These are phyloP conservation scores for Apiotrichum sp. DNA, from an alignment of 1,284 basidiomycete genomes.

Conservation along the genomic window DNA sequence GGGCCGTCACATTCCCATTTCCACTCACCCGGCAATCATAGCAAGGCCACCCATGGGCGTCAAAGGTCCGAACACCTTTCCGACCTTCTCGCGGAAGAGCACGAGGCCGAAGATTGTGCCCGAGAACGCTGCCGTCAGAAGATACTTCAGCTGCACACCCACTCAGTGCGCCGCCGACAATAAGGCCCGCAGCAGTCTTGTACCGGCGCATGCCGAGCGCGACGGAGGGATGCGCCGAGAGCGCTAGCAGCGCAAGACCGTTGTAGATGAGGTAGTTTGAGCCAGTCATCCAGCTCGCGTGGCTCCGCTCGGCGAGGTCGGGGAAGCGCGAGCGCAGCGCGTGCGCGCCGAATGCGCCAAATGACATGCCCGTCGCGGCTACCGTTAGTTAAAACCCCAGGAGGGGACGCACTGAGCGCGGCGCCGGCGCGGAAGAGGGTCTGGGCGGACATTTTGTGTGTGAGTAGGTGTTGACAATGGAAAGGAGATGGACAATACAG, in stretches of 20 bases:
- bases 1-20: background rate
- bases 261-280: conserved; percentile 56
- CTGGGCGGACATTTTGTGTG: conserved; percentile 12
- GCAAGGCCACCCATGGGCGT: conserved; percentile 67
- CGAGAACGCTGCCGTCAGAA: conserved; percentile 54
- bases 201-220: conserved; percentile 48
- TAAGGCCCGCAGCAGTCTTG: conserved; percentile 62
- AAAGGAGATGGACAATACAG: too few relatives aligned
- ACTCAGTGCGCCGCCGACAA: conserved; percentile 56
- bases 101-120: conserved; percentile 64
- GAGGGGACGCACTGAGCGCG: conserved; percentile 25
- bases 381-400: background rate
- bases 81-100: conserved; percentile 55
- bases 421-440: conserved; percentile 30
- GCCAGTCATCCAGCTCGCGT: conserved; percentile 39
- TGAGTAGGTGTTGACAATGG: too few relatives aligned
- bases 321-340: conserved; percentile 38
- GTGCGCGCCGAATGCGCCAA: conserved; percentile 46
- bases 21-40: conserved; percentile 70
- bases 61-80: conserved; percentile 61
- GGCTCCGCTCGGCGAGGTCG: conserved; percentile 32
- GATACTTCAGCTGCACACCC: background rate
- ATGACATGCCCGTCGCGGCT: conserved; percentile 44
- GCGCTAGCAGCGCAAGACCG: conserved; percentile 63
- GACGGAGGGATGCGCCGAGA: conserved; percentile 67